These are phyloP conservation scores for Hydrangea macrophylla DNA, from an alignment of 148 eudicot genomes.

Conservation along the genomic window DNA sequence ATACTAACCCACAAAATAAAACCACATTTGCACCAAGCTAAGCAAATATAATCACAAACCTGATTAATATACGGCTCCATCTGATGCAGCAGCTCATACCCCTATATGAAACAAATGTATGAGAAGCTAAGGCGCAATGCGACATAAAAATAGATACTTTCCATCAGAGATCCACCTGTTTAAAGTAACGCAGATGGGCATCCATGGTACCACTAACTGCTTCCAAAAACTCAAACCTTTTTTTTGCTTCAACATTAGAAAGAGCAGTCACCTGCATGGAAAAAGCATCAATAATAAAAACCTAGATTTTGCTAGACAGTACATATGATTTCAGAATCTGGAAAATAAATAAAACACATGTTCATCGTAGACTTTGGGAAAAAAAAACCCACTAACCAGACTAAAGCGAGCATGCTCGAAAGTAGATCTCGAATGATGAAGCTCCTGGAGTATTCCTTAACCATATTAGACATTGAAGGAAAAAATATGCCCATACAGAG, in stretches of 20 bases:
- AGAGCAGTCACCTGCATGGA: conserved; percentile 67
- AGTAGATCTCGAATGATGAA: conserved; percentile 79
- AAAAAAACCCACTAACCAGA: conserved; percentile 51
- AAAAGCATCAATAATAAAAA: conserved; percentile 8
- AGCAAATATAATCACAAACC: conserved; percentile 39
- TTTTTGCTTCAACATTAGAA: conserved; percentile 92
- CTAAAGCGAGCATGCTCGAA: conserved; percentile 97
- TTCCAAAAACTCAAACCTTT: conserved; percentile 96
- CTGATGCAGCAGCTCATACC: conserved; percentile 97
- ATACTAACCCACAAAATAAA: neutral
- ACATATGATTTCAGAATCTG: neutral
- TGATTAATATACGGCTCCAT: conserved; percentile 99
- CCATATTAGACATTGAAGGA: conserved; percentile 13
- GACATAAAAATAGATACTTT: neutral
- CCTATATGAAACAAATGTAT: conserved; percentile 41
- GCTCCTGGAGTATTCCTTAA: conserved; percentile 61
- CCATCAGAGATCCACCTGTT: conserved; percentile 52
- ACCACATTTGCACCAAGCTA: neutral
- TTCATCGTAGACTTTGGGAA: neutral
- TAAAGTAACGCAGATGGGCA: conserved; percentile 96
- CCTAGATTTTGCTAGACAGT: neutral
- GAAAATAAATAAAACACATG: neutral
- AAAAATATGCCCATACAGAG: conserved; percentile 1
- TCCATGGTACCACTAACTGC: conserved; percentile 99
- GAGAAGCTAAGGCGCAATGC: conserved; percentile 8